Conservation (phyloP, 2,329 filamentous ascomycete genomes). For the Podosphaera xanthii region DNA sequence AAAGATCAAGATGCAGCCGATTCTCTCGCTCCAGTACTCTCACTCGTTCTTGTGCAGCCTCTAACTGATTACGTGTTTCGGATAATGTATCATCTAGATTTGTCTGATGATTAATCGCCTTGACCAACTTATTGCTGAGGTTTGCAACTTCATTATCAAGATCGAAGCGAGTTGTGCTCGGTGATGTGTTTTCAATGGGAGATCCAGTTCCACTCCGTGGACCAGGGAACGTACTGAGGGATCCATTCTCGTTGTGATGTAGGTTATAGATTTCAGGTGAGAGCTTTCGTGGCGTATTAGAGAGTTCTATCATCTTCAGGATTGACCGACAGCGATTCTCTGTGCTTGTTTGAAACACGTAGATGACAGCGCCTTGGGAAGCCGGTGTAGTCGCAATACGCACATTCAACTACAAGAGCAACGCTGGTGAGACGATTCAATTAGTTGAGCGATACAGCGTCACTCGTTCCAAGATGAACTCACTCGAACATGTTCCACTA, state of each 20-base stretch:
- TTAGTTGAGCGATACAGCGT: background rate
- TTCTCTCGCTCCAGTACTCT: conserved; percentile 36
- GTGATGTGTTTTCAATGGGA: conserved; percentile 18
- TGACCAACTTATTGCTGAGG: conserved; percentile 85
- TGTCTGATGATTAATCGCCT: conserved; percentile 92
- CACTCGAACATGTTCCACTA: conserved; percentile 6
- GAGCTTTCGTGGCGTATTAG: conserved; percentile 9
- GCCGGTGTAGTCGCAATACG: conserved; percentile 23
- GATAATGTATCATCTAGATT: conserved; percentile 73
- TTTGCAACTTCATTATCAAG: conserved; percentile 58
- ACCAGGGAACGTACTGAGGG: conserved; percentile 47
- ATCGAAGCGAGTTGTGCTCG: conserved; percentile 25
- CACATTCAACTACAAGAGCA: conserved; percentile 27
- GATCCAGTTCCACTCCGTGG: conserved; percentile 31
- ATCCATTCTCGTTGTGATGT: conserved; percentile 28
- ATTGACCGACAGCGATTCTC: conserved; percentile 12
- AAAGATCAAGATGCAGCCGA: conserved; percentile 43
- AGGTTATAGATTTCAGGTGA: conserved; percentile 15
- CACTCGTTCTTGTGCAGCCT: conserved; percentile 44
- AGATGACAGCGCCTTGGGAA: conserved; percentile 23
- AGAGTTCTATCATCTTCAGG: conserved; percentile 18
- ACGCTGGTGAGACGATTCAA: conserved; percentile 20
- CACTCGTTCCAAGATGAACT: background rate
- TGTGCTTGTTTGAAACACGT: conserved; percentile 19
- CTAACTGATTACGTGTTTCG: conserved; percentile 62